phyloP scores from a whole-genome alignment of 108 stramenopile species.

The Asterionellopsis glacialis region DNA sequence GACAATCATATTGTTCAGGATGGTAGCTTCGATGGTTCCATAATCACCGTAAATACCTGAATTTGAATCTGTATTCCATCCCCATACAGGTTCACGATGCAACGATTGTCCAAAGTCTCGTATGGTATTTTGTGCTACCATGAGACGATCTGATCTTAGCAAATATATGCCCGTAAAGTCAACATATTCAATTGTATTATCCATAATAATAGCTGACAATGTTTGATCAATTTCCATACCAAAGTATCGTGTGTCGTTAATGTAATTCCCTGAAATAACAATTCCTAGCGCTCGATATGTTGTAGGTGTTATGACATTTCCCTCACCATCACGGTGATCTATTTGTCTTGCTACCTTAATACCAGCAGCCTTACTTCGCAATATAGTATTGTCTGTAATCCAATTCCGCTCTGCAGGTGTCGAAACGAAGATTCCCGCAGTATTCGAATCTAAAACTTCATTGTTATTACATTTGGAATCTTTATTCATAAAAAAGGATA shows the following conservation, averaged over 20 bases:
- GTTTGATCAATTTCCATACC: slow-evolving; percentile 6
- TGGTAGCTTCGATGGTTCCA: background rate
- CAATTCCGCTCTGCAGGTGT: slow-evolving; percentile 1
- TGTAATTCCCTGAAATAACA: background rate
- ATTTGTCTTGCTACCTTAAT: slow-evolving; percentile 7
- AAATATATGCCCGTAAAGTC: background rate
- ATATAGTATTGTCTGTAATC: slow-evolving; percentile 2
- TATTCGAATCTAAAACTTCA: background rate
- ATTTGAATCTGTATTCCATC: background rate
- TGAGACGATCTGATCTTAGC: background rate
- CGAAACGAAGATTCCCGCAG: slow-evolving; percentile 4
- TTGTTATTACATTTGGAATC: background rate
- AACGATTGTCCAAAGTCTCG: slow-evolving; percentile 3
- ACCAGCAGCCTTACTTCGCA: background rate
- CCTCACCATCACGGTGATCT: background rate
- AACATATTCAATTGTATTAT: background rate
- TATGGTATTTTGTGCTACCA: background rate
- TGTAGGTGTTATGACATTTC: no score
- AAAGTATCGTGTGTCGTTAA: background rate
- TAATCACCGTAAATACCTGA: slow-evolving; percentile 6
- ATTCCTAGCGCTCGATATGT: background rate
- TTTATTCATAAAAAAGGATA: slow-evolving; percentile 7
- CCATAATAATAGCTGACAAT: background rate
- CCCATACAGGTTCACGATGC: no score
- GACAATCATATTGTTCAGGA: background rate